A percentile compares a stretch with the other conserved stretches of the same genome.
phyloP scores from a whole-genome alignment of 495 filamentous ascomycete genomes.

The Penicillium macrosclerotiorum region DNA sequence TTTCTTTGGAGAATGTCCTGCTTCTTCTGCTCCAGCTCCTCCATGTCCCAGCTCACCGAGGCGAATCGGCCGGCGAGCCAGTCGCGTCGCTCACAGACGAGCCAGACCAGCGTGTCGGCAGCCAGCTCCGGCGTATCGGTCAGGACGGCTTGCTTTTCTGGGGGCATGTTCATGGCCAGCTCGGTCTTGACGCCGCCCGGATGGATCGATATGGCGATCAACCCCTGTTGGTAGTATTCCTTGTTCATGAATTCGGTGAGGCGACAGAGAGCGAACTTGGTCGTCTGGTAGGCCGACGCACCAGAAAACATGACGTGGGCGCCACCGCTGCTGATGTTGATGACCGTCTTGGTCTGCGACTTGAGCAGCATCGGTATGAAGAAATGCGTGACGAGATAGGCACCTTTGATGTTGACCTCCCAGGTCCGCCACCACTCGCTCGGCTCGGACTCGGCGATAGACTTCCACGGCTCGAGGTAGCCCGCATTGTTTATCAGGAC shows the following conservation, averaged over 20 bases:
- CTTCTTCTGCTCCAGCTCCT: constrained; percentile 41
- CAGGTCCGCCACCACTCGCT: constrained; percentile 44
- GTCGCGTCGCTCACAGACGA: constrained; percentile 43
- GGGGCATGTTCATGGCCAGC: constrained; percentile 27
- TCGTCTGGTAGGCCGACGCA: constrained; percentile 41
- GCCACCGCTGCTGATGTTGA: constrained; percentile 46
- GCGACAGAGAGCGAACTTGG: constrained; percentile 47
- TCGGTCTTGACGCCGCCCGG: constrained; percentile 51
- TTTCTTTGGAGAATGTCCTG: constrained; percentile 35
- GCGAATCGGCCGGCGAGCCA: constrained; percentile 54
- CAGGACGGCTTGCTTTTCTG: constrained; percentile 25
- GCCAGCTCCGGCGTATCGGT: constrained; percentile 42
- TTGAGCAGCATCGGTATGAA: constrained; percentile 47
- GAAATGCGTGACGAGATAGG: constrained; percentile 41
- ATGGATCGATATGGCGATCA: constrained; percentile 49
- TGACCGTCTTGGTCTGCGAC: constrained; percentile 45
- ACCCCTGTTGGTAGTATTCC: constrained; percentile 42
- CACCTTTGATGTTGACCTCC: constrained; percentile 47
- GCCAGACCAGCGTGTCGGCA: constrained; percentile 48
- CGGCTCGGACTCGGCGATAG: constrained; percentile 41
- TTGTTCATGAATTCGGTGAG: constrained; percentile 42
- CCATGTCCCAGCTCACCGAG: constrained; percentile 43
- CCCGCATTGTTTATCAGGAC: constrained; percentile 58
- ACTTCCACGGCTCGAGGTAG: constrained; percentile 29
- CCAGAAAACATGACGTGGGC: constrained; percentile 30